Evolutionary conservation across 805 yeast species (phyloP), one percentile per base, ranked within the genome.

Genomic region (Priceomyces castillae): DNA sequence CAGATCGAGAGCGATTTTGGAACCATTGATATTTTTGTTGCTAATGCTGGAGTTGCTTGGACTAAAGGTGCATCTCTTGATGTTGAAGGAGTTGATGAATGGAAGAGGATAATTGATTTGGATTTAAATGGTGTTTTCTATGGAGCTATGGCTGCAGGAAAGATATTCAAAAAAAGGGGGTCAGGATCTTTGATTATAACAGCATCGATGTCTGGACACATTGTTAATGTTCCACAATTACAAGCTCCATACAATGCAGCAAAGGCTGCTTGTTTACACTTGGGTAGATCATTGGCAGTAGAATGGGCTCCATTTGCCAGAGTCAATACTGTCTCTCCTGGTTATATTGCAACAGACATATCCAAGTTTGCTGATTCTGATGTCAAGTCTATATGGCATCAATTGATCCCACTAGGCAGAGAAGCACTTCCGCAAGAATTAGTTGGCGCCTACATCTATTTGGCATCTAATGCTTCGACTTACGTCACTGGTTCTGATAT

Each of bases 31-130:
- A 69, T 87, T 20, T 84, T 86, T 56, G 94, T 89, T 37, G 95
- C 95, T 54, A 89, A 89, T 62, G 96, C 96, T 11, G 96, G 96
- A 34, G 80, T 87, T 38, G 82, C 89, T 12, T 88, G 95, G 95
- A 74, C 80, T 17, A 71, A 77, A 22, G 90, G 90, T 17, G 77
- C 77, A 15, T 57, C 61, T 46, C 49, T 68, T 39, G 69, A 69
- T 23, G 71, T 59, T 28, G 62, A 67, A 34, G 69, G 67, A 15
- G 57, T 56, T 36, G 67, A 61, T 17, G 45, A 51, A 30, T 71
- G 69, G 70, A 49, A 65, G 20, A 61, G 62, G 49, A 52, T 71
- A 44, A 54, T 70, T 30, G 68, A 69, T 53, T 57, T 67, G 48
- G 75, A 71, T 51, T 55, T 71, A 49, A 67, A 61, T 40, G 70